A percentile compares a stretch with the other conserved stretches of the same genome.
Evolutionary conservation across 208 protist genomes (phyloP).

Genomic region (Plasmodiophora brassicae): DNA sequence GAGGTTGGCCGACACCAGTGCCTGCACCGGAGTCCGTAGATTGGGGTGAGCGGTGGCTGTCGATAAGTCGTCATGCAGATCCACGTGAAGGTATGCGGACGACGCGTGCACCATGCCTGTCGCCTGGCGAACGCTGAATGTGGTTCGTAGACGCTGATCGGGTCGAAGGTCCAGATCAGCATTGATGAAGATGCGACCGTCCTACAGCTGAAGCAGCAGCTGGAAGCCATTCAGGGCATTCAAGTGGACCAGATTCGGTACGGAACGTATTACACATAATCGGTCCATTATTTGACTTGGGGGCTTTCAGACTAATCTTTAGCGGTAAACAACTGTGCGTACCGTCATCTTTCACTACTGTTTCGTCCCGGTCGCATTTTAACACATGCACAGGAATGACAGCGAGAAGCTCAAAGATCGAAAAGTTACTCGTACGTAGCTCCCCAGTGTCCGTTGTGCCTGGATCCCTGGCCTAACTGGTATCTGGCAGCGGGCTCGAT

Average conservation of each 20-base stretch:
- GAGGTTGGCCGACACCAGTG: too few species aligned
- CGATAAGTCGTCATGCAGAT: constrained; percentile 29
- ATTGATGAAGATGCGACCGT: constrained; percentile 23
- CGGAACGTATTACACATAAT: neutral
- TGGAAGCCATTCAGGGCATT: constrained; percentile 18
- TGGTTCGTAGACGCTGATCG: neutral
- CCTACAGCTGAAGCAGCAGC: constrained; percentile 14
- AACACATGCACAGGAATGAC: neutral
- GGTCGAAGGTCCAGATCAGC: constrained; percentile 30
- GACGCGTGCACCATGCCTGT: neutral
- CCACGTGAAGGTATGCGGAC: neutral
- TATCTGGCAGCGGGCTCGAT: constrained; percentile 10
- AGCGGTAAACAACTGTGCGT: constrained; percentile 25
- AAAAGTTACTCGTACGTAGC: neutral
- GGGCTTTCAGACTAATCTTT: constrained; percentile 1
- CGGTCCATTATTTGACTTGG: neutral
- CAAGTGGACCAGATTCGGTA: constrained; percentile 21
- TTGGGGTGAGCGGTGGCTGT: too few species aligned
- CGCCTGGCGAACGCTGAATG: neutral
- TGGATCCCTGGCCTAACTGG: neutral
- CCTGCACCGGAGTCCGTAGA: too few species aligned
- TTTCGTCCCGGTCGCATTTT: neutral
- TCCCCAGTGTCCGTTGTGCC: neutral
- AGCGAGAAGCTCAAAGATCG: neutral
- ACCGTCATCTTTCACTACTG: neutral